These are phyloP conservation scores for Prunus mume DNA, from an alignment of 306 rosid species.

Conservation along the genomic window DNA sequence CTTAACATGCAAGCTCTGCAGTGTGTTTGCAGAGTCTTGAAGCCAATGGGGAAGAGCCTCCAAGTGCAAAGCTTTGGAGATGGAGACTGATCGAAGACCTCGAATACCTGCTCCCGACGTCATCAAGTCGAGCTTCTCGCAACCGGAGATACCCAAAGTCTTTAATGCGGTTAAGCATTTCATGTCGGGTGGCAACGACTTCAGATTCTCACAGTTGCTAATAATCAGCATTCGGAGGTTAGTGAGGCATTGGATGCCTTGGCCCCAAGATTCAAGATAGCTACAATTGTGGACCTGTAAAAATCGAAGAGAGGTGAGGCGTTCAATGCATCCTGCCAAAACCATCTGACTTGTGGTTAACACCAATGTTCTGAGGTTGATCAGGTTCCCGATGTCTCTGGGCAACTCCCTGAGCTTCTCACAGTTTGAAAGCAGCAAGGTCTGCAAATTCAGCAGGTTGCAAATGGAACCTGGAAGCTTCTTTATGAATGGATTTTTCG, in stretches of 20 bases:
- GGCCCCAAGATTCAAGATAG: background rate
- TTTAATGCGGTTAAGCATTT: background rate
- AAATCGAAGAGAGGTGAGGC: slow-evolving; percentile 25
- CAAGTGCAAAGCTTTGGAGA: background rate
- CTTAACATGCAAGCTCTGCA: background rate
- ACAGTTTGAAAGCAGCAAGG: slow-evolving; percentile 19
- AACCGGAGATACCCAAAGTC: background rate
- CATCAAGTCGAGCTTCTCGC: slow-evolving; percentile 2
- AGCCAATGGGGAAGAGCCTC: slow-evolving; percentile 13
- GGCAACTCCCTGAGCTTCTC: slow-evolving; percentile 25
- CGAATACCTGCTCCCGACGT: background rate
- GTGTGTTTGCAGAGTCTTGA: background rate
- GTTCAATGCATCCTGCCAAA: slow-evolving; percentile 23
- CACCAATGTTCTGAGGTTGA: slow-evolving; percentile 20
- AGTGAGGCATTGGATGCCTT: slow-evolving; percentile 17
- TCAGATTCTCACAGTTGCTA: slow-evolving; percentile 3
- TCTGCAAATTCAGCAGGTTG: slow-evolving; percentile 27
- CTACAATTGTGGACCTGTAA: background rate
- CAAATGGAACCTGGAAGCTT: slow-evolving; percentile 28
- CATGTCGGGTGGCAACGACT: background rate
- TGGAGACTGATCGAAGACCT: background rate
- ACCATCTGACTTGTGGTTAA: slow-evolving; percentile 15
- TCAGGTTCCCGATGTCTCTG: slow-evolving; percentile 20
- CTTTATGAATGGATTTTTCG: background rate
- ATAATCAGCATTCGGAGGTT: slow-evolving; percentile 15